A percentile compares a stretch with the other conserved stretches of the same genome.
Conservation (phyloP, 2,329 filamentous ascomycete genomes). For the Colletotrichum abscissum region DNA sequence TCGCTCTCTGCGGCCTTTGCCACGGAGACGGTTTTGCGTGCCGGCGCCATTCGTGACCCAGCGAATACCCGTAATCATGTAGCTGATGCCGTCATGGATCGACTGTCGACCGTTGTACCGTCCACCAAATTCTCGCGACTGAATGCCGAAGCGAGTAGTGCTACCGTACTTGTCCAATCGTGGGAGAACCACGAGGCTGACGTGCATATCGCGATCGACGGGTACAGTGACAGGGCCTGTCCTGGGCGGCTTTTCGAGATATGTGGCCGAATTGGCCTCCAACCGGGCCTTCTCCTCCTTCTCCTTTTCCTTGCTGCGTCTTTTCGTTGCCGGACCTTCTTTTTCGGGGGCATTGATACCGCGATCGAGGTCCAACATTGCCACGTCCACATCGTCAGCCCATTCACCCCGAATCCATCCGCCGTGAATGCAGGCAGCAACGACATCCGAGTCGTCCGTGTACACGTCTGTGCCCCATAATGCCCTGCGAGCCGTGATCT, state of each 20-base stretch:
- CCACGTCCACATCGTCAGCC: slow-evolving; percentile 79
- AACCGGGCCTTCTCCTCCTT: slow-evolving; percentile 48
- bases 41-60: slow-evolving; percentile 85
- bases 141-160: slow-evolving; percentile 82
- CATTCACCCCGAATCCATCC: slow-evolving; percentile 94
- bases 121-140: slow-evolving; percentile 81
- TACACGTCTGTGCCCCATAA: slow-evolving; percentile 96
- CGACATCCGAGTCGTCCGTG: slow-evolving; percentile 93
- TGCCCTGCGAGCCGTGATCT: slow-evolving; percentile 83
- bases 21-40: slow-evolving; percentile 65
- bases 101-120: slow-evolving; percentile 54
- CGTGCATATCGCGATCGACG: slow-evolving; percentile 81
- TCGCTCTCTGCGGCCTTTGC: slow-evolving; percentile 65
- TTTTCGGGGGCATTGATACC: slow-evolving; percentile 40
- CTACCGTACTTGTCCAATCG: slow-evolving; percentile 80
- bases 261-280: slow-evolving; percentile 50
- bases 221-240: slow-evolving; percentile 73
- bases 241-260: slow-evolving; percentile 64
- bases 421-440: slow-evolving; percentile 92
- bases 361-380: slow-evolving; percentile 69
- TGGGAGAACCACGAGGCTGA: slow-evolving; percentile 87
- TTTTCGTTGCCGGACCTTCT: slow-evolving; percentile 38
- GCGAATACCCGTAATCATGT: slow-evolving; percentile 82
- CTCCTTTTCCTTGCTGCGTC: slow-evolving; percentile 47
- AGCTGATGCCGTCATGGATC: slow-evolving; percentile 88